These are phyloP conservation scores for Pestalotiopsis sp. DNA, from an alignment of 2,329 filamentous ascomycete species.

Conservation along the genomic window DNA sequence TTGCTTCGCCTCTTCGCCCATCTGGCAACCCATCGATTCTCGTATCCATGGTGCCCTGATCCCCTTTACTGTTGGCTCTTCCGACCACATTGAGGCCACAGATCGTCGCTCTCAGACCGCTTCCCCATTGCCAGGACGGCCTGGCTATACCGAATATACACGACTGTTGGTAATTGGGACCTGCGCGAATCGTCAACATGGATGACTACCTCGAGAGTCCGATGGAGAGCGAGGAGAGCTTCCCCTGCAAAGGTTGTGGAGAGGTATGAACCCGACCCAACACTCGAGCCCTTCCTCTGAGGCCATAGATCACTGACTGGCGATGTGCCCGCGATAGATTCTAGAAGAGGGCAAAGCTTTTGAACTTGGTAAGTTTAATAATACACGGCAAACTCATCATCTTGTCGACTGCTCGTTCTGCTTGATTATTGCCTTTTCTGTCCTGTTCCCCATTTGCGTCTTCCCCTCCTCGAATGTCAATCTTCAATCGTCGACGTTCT, in stretches of 20 bases:
- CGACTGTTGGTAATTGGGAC: background rate
- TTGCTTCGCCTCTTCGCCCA: background rate
- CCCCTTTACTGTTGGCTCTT: background rate
- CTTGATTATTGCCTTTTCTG: background rate
- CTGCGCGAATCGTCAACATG: conserved; percentile 41
- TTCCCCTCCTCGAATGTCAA: conserved; percentile 15
- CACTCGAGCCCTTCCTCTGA: conserved; percentile 17
- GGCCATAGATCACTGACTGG: conserved; percentile 24
- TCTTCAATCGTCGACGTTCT: conserved; percentile 23
- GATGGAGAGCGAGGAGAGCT: conserved; percentile 80
- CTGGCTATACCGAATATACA: background rate
- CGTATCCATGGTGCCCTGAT: conserved; percentile 9
- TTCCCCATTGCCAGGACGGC: background rate
- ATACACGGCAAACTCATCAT: conserved; percentile 2
- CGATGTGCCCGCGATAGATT: conserved; percentile 61
- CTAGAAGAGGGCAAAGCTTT: conserved; percentile 98
- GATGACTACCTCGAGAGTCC: conserved; percentile 67
- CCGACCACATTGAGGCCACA: background rate
- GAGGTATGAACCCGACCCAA: conserved; percentile 62
- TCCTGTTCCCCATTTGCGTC: background rate
- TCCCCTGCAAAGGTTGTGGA: conserved; percentile 91
- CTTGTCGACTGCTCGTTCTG: conserved; percentile 1
- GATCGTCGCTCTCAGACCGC: background rate
- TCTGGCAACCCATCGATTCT: background rate
- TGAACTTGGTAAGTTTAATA: conserved; percentile 74